phyloP scores from a whole-genome alignment of 2,329 filamentous ascomycete genomes.

The Fusarium udum region DNA sequence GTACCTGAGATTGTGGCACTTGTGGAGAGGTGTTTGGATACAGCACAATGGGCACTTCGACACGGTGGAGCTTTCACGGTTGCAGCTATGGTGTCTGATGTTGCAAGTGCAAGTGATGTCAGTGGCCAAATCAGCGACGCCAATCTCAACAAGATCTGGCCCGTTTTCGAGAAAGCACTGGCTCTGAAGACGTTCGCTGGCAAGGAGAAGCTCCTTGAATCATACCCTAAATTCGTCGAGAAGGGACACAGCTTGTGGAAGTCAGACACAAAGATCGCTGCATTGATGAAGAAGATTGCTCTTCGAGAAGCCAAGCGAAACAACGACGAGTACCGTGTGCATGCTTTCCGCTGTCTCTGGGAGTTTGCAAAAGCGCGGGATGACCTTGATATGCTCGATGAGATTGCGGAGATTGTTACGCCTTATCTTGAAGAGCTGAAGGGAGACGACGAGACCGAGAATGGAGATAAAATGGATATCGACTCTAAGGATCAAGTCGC shows the following conservation, averaged over 20 bases:
- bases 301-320: conserved; percentile 91
- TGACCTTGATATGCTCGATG: conserved; percentile 75
- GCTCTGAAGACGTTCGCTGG: conserved; percentile 91
- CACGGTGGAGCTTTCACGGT: conserved; percentile 86
- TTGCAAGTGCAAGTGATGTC: conserved; percentile 66
- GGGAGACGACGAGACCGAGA: conserved; percentile 66
- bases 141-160: conserved; percentile 77
- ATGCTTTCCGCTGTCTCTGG: conserved; percentile 78
- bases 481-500: conserved; percentile 54
- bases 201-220: conserved; percentile 84
- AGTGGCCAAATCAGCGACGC: conserved; percentile 67
- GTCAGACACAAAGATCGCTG: conserved; percentile 61
- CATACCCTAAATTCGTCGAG: conserved; percentile 80
- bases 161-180: conserved; percentile 81
- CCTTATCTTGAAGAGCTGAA: conserved; percentile 68
- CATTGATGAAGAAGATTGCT: conserved; percentile 80
- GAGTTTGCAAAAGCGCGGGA: conserved; percentile 73
- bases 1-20: conserved; percentile 82
- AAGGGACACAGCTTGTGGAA: conserved; percentile 69
- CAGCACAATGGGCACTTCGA: conserved; percentile 88
- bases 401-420: conserved; percentile 71
- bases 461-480: conserved; percentile 75
- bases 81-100: conserved; percentile 75
- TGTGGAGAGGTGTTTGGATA: conserved; percentile 74
- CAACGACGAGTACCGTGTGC: conserved; percentile 82